A percentile compares a stretch with the other conserved stretches of the same genome.
Evolutionary conservation across 441 rosid species (phyloP).

Genomic region (Adansonia madagascariensis): DNA sequence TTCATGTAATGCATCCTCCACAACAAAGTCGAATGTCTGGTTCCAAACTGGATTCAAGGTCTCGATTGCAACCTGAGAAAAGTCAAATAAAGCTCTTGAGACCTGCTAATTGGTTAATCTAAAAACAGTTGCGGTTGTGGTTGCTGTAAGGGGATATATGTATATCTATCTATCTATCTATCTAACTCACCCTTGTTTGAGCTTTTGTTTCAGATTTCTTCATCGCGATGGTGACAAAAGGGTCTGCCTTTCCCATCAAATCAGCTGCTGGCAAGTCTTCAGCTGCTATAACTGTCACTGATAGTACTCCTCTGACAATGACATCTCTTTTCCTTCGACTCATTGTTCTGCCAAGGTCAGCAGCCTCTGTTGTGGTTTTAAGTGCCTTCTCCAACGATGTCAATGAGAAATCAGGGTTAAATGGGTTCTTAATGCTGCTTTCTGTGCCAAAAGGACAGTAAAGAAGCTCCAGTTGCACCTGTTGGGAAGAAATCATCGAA

Average conservation of each 20-base stretch:
- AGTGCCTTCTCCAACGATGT: constrained; percentile 77
- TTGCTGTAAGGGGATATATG: neutral
- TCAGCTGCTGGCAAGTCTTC: constrained; percentile 78
- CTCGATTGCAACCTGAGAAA: constrained; percentile 56
- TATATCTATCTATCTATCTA: neutral
- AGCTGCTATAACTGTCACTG: constrained; percentile 79
- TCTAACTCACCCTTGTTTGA: constrained; percentile 69
- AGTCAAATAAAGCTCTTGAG: constrained; percentile 6
- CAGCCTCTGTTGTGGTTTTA: constrained; percentile 40
- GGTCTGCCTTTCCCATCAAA: constrained; percentile 89
- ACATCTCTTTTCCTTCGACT: constrained; percentile 64
- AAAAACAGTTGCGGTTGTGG: neutral
- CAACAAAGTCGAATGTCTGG: constrained; percentile 79
- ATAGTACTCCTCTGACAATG: constrained; percentile 87
- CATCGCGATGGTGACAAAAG: constrained; percentile 70
- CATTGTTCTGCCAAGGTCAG: constrained; percentile 29
- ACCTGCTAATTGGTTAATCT: neutral
- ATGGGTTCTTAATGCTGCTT: constrained; percentile 59
- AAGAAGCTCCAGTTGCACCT: constrained; percentile 91
- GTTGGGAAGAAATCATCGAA: constrained; percentile 22
- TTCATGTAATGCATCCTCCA: constrained; percentile 83
- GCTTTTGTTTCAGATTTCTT: constrained; percentile 68
- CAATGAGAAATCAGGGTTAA: constrained; percentile 52
- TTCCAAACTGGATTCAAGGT: constrained; percentile 85
- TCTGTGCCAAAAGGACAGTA: constrained; percentile 74